Evolutionary conservation across 2,329 filamentous ascomycete genomes (phyloP).

Genomic region (Penicillium verrucosum): DNA sequence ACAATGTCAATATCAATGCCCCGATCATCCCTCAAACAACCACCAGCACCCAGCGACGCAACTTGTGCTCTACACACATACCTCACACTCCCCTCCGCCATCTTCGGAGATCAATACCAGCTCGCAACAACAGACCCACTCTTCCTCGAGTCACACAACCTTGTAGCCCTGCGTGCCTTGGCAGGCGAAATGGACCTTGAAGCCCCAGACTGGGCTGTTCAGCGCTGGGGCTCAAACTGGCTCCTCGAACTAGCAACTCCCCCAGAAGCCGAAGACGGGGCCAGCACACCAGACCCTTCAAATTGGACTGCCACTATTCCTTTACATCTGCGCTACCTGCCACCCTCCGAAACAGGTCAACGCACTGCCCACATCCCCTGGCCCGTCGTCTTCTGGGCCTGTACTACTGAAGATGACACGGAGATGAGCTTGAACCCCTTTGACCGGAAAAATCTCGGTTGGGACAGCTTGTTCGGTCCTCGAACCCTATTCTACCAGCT

Average conservation of each 20-base stretch:
- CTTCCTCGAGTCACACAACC: slow-evolving; percentile 77
- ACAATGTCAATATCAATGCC: slow-evolving; percentile 67
- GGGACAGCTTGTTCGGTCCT: slow-evolving; percentile 73
- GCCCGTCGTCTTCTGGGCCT: slow-evolving; percentile 89
- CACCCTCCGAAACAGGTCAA: slow-evolving; percentile 57
- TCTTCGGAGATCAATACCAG: slow-evolving; percentile 89
- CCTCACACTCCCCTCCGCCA: slow-evolving; percentile 72
- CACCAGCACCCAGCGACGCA: slow-evolving; percentile 46
- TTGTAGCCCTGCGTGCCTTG: slow-evolving; percentile 64
- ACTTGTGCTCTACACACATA: slow-evolving; percentile 74
- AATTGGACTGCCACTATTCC: slow-evolving; percentile 57
- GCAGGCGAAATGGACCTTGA: slow-evolving; percentile 82
- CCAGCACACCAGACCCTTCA: slow-evolving; percentile 4
- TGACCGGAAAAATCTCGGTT: slow-evolving; percentile 78
- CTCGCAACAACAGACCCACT: slow-evolving; percentile 57
- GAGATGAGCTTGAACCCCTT: slow-evolving; percentile 79
- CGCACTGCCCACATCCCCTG: slow-evolving; percentile 64
- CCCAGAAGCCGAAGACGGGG: not conserved
- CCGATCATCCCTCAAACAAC: slow-evolving; percentile 47
- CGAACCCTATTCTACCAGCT: slow-evolving; percentile 82
- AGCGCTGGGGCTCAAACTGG: slow-evolving; percentile 73
- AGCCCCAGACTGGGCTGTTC: slow-evolving; percentile 76
- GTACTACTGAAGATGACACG: slow-evolving; percentile 56
- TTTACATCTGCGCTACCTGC: slow-evolving; percentile 79
- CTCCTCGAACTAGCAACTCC: slow-evolving; percentile 70